phyloP scores from a whole-genome alignment of 352 stramenopile genomes.

The Elongisporangium senticosum region DNA sequence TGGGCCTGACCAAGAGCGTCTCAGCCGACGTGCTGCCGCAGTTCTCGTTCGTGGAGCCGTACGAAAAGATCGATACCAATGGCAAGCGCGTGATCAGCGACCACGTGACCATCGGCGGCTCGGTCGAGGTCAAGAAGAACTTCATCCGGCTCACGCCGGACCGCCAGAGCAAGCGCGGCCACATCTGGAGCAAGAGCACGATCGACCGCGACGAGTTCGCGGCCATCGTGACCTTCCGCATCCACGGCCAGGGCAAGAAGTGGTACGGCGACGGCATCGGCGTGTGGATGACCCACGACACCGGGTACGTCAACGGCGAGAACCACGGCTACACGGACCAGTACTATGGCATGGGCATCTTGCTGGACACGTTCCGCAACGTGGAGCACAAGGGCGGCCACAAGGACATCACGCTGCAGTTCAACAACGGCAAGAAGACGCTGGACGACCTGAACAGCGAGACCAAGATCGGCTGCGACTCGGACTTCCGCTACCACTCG shows the following conservation, averaged over 20 bases:
- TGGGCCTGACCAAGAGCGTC: slow-evolving; percentile 17
- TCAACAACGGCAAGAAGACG: slow-evolving; percentile 73
- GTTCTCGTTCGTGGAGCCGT: slow-evolving; percentile 67
- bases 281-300: slow-evolving; percentile 67
- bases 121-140: slow-evolving; percentile 74
- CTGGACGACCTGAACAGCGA: slow-evolving; percentile 65
- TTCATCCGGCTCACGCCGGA: slow-evolving; percentile 78
- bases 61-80: slow-evolving; percentile 41
- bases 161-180: slow-evolving; percentile 75
- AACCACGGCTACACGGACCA: slow-evolving; percentile 76
- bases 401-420: slow-evolving; percentile 76
- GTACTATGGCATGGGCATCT: slow-evolving; percentile 63
- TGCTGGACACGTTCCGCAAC: slow-evolving; percentile 80
- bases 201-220: slow-evolving; percentile 47
- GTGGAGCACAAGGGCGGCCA: slow-evolving; percentile 70
- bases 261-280: slow-evolving; percentile 79
- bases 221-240: slow-evolving; percentile 66
- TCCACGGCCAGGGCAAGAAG: slow-evolving; percentile 67
- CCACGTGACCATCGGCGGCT: slow-evolving; percentile 42
- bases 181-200: slow-evolving; percentile 52
- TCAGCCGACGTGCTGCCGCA: slow-evolving; percentile 14
- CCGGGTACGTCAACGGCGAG: slow-evolving; percentile 42
- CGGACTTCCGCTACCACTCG: slow-evolving; percentile 72
- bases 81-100: slow-evolving; percentile 60
- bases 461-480: slow-evolving; percentile 68